Evolutionary conservation across 768 basidiomycete species (phyloP).

Genomic region (Pleurotus djamor): DNA sequence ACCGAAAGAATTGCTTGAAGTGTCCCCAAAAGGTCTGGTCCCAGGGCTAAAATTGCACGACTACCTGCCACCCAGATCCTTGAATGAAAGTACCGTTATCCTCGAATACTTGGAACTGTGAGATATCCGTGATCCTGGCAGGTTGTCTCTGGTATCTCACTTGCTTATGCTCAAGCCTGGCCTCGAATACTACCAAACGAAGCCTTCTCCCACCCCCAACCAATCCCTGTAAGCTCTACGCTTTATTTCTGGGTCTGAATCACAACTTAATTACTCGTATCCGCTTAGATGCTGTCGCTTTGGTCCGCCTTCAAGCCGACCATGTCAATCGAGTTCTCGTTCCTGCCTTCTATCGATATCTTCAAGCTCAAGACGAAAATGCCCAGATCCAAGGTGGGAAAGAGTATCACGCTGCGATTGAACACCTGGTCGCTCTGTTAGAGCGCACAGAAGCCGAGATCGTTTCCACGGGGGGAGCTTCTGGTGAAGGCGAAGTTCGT

Average conservation of each 20-base stretch:
- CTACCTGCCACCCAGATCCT: constrained; percentile 51
- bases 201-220: constrained; percentile 55
- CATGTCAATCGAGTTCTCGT: constrained; percentile 62
- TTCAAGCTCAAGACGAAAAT: constrained; percentile 62
- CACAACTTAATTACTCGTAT: not conserved
- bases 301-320: constrained; percentile 67
- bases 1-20: constrained; percentile 71
- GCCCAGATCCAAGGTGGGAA: constrained; percentile 50
- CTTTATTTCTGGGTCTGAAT: not conserved
- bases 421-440: constrained; percentile 48
- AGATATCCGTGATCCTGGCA: constrained; percentile 14
- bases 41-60: constrained; percentile 59
- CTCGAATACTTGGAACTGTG: constrained; percentile 80
- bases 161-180: constrained; percentile 35
- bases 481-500: constrained; percentile 35
- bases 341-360: constrained; percentile 72
- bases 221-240: constrained; percentile 52
- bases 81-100: constrained; percentile 82
- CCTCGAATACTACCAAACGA: constrained; percentile 40
- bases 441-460: constrained; percentile 54
- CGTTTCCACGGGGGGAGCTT: constrained; percentile 29
- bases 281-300: constrained; percentile 57
- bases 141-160: not conserved
- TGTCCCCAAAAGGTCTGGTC: constrained; percentile 82
- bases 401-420: constrained; percentile 53